These are phyloP conservation scores for Colletotrichum viniferum DNA, from an alignment of 2,329 filamentous ascomycete species.

Conservation along the genomic window DNA sequence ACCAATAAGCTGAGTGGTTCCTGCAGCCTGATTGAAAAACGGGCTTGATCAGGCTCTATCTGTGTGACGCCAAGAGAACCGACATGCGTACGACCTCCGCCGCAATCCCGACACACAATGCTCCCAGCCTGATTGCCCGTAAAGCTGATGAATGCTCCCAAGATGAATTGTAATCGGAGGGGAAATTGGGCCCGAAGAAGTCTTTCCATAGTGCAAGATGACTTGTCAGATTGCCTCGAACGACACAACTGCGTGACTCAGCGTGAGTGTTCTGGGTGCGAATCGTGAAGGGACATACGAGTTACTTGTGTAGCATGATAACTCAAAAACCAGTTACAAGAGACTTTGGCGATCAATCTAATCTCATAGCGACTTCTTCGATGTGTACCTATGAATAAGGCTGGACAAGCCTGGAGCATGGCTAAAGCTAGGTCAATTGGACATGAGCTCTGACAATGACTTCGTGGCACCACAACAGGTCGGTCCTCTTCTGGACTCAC, in stretches of 20 bases:
- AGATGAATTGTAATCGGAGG: background rate
- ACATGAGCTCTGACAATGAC: background rate
- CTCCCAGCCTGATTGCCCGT: background rate
- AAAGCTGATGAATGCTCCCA: background rate
- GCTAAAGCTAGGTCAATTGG: background rate
- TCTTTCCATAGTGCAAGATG: background rate
- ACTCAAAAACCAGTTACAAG: background rate
- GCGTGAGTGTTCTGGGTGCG: background rate
- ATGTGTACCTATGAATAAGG: fast-evolving
- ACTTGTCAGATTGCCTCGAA: background rate
- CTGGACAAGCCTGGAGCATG: background rate
- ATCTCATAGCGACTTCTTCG: background rate
- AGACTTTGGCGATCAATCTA: background rate
- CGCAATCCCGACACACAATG: background rate
- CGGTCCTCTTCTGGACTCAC: background rate
- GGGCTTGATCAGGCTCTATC: background rate
- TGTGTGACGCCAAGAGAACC: background rate
- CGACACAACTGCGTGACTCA: too few species aligned
- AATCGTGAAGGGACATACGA: background rate
- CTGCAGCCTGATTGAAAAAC: background rate
- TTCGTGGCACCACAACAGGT: background rate
- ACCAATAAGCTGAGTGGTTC: fast-evolving
- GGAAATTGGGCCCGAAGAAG: fast-evolving
- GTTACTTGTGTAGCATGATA: background rate
- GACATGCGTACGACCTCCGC: background rate